Conservation (phyloP, 2,329 filamentous ascomycete species). For the Leptosphaerulina australis region DNA sequence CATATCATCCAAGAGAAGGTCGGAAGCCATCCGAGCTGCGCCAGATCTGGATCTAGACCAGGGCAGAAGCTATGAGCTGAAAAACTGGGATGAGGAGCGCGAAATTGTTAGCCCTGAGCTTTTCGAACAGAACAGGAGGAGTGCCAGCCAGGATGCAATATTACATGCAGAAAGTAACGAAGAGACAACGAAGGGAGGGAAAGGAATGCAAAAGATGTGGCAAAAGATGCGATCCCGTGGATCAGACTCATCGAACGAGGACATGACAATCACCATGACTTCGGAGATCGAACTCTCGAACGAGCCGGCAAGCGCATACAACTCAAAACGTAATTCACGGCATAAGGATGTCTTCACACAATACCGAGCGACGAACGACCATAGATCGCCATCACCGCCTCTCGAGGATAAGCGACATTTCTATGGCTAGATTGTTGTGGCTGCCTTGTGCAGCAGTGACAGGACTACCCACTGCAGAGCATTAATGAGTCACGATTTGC, state of each 20-base stretch:
- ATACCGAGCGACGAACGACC: constrained; percentile 7
- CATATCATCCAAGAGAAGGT: constrained; percentile 21
- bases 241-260: constrained; percentile 3
- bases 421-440: too few species aligned
- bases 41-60: constrained; percentile 23
- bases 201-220: constrained; percentile 15
- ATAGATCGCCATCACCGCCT: neutral
- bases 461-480: neutral
- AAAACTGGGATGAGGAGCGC: constrained; percentile 28
- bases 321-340: constrained; percentile 2
- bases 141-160: constrained; percentile 20
- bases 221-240: constrained; percentile 18
- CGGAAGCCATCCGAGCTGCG: constrained; percentile 17
- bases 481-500: constrained; percentile 8
- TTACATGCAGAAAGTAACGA: neutral
- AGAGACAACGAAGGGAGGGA: neutral
- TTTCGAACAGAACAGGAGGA: constrained; percentile 1
- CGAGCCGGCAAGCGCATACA: constrained; percentile 14
- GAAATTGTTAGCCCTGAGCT: constrained; percentile 1
- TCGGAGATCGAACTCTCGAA: constrained; percentile 26
- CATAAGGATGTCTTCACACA: neutral
- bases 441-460: neutral
- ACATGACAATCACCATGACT: constrained; percentile 31
- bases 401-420: neutral
- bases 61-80: constrained; percentile 32